These are phyloP conservation scores for Leonotis leonurus DNA, from an alignment of 257 asterid genomes.

Conservation along the genomic window DNA sequence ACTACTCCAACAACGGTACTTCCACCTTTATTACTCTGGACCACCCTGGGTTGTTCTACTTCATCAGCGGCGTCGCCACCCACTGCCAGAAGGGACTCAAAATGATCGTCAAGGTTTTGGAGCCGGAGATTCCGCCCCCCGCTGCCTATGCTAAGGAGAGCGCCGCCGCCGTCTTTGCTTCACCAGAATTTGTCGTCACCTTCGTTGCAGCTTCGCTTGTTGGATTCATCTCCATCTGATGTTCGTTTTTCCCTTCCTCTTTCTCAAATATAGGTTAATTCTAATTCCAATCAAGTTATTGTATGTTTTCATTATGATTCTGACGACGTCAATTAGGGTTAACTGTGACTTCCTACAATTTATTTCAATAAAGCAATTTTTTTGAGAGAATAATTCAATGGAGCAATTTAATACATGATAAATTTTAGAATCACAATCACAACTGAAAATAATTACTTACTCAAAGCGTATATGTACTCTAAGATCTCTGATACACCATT, in stretches of 20 bases:
- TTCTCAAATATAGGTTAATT: not conserved
- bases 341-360: no score
- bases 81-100: slow-evolving; percentile 65
- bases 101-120: slow-evolving; percentile 70
- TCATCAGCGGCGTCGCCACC: slow-evolving; percentile 71
- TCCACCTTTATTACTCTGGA: slow-evolving; percentile 31
- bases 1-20: slow-evolving; percentile 64
- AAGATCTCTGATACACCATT: not conserved
- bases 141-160: not conserved
- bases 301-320: no score
- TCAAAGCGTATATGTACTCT: no score
- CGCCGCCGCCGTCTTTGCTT: slow-evolving; percentile 2
- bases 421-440: no score
- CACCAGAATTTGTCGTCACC: not conserved
- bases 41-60: slow-evolving; percentile 52
- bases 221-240: slow-evolving; percentile 20
- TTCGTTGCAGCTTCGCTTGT: slow-evolving; percentile 11
- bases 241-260: not conserved
- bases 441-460: no score
- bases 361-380: no score
- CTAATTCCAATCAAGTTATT: not conserved
- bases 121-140: slow-evolving; percentile 27
- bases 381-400: no score
- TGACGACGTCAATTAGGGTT: no score
- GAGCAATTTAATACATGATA: no score